These are phyloP conservation scores for Teratosphaeria zuluensis DNA, from an alignment of 2,329 filamentous ascomycete genomes.

Conservation along the genomic window DNA sequence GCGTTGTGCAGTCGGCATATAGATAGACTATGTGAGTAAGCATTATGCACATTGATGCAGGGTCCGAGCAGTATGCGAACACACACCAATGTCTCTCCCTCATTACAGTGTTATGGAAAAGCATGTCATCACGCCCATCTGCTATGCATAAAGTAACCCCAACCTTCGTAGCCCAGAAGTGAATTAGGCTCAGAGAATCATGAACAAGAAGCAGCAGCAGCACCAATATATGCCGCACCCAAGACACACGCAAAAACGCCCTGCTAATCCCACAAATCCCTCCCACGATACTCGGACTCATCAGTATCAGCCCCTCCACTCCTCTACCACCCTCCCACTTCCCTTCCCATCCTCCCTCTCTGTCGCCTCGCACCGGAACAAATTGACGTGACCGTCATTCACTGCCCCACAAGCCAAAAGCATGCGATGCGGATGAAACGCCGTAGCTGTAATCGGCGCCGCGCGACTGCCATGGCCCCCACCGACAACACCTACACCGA, in stretches of 20 bases:
- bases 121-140: too few relatives aligned
- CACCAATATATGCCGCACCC: background rate
- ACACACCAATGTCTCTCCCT: too few relatives aligned
- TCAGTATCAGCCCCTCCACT: background rate
- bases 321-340: background rate
- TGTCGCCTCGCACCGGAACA: conserved; percentile 46
- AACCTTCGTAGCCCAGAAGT: too few relatives aligned
- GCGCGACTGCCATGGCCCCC: conserved; percentile 33
- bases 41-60: too few relatives aligned
- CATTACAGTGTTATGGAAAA: too few relatives aligned
- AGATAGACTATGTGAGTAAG: too few relatives aligned
- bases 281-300: background rate
- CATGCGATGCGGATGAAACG: conserved; percentile 92
- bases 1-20: too few relatives aligned
- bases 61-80: too few relatives aligned
- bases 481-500: conserved; percentile 3
- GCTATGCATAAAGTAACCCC: too few relatives aligned
- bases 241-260: background rate
- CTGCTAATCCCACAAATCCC: background rate
- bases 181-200: background rate
- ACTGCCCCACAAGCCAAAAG: conserved; percentile 79
- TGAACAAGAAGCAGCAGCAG: background rate
- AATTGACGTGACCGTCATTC: conserved; percentile 81
- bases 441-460: conserved; percentile 75
- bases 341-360: background rate